Conservation (phyloP, 805 yeast genomes). For the Zygoascus ofunaensis region DNA sequence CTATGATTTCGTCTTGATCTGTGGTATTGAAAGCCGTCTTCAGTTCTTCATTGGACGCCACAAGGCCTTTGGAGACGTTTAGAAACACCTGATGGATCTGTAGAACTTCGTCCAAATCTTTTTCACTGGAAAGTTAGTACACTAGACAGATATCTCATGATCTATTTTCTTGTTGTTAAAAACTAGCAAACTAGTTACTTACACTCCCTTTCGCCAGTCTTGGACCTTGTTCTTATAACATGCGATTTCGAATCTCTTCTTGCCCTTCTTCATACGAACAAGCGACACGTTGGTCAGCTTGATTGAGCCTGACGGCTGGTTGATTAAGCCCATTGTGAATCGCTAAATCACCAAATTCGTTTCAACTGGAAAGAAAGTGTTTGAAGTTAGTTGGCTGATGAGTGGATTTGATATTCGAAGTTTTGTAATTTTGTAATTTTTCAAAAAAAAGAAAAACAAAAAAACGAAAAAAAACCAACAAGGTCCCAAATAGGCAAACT, state of each 20-base stretch:
- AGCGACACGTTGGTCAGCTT: slow-evolving; percentile 89
- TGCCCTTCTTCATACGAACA: slow-evolving; percentile 80
- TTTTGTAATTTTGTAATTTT: no score
- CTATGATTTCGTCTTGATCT: slow-evolving; percentile 62
- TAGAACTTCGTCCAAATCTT: slow-evolving; percentile 88
- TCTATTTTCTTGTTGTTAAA: no score
- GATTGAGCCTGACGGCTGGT: slow-evolving; percentile 85
- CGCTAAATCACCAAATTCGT: no score
- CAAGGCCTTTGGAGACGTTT: slow-evolving; percentile 90
- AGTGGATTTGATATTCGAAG: no score
- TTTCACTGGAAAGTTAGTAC: slow-evolving; percentile 41
- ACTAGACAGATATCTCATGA: background rate
- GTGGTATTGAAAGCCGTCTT: slow-evolving; percentile 64
- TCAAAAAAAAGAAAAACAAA: no score
- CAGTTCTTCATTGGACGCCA: slow-evolving; percentile 81
- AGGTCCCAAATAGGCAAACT: background rate
- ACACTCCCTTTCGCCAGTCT: slow-evolving; percentile 76
- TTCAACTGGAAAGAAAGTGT: no score
- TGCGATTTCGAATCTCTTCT: slow-evolving; percentile 87
- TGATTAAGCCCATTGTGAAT: slow-evolving; percentile 32
- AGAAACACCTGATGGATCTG: slow-evolving; percentile 92
- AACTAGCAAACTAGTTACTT: slow-evolving; percentile 13
- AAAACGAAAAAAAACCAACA: no score
- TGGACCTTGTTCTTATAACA: slow-evolving; percentile 96
- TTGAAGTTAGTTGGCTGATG: no score